Percentiles rank a stretch among this genome's conserved stretches.
Evolutionary conservation across 2,329 filamentous ascomycete genomes (phyloP).

Genomic region (Xylaria digitata): DNA sequence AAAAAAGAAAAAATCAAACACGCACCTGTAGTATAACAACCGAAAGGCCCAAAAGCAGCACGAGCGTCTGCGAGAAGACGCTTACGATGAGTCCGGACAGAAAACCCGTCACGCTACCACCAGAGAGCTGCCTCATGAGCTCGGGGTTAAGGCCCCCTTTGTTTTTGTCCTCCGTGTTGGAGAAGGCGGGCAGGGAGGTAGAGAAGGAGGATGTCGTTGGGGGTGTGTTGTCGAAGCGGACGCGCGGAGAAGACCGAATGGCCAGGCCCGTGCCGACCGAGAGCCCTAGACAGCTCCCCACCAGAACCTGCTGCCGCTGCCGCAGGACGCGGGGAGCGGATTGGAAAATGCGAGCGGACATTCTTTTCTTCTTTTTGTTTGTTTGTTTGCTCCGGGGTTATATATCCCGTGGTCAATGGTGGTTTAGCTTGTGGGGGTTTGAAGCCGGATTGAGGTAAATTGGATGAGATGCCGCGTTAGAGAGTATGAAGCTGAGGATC

Average conservation of each 20-base stretch:
- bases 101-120: constrained; percentile 68
- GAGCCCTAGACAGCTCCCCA: constrained; percentile 52
- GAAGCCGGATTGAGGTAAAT: neutral
- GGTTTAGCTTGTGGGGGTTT: neutral
- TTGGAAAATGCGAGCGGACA: constrained; percentile 43
- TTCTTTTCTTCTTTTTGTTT: constrained; percentile 25
- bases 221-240: constrained; percentile 37
- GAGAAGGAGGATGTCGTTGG: constrained; percentile 14
- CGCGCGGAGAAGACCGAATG: constrained; percentile 35
- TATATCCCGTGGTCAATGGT: neutral
- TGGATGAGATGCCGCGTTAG: neutral
- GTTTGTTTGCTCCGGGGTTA: neutral
- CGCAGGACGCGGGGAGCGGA: constrained; percentile 30
- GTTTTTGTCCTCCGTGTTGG: constrained; percentile 18
- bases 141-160: constrained; percentile 48
- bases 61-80: constrained; percentile 76
- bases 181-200: constrained; percentile 37
- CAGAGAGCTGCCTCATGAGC: constrained; percentile 62
- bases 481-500: neutral
- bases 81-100: constrained; percentile 73
- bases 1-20: constrained; percentile 5
- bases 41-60: constrained; percentile 72
- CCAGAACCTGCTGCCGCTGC: constrained; percentile 43
- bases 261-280: constrained; percentile 50
- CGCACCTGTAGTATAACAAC: constrained; percentile 71